Evolutionary conservation across 2,329 filamentous ascomycete species (phyloP), one percentile per base, ranked within the genome.

Genomic region (Fusarium citri): DNA sequence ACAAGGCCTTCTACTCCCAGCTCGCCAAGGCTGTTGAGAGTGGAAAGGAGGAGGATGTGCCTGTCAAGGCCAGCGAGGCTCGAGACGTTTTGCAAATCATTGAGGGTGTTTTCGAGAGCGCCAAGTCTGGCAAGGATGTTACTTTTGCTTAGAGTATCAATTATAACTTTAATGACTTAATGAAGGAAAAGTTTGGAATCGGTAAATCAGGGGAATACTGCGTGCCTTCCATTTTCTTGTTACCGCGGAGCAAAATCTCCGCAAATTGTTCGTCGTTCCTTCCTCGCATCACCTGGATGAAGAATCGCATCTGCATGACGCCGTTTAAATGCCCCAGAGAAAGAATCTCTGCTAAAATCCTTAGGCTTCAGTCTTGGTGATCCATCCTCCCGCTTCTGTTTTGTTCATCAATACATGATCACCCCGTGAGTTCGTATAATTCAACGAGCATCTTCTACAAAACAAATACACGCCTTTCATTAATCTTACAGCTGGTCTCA

Each of bases 1-100:
- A 93, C 78, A 83, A 83, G 23, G 86, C 87, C 72, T 91, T 92
- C 68, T 95, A 94, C 78, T 78, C 83, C 58, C 78, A 82, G 5
- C 82, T 88, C 49, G 86, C 81, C 16, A 80, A 80, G 70, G 83
- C 86, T 1, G 71, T 88, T 8, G 79, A 76, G 58, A 82, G 77
- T 16, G 85, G 86, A 2, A 81, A 80, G 61, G 84, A 85, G 62
- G 82, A 84, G 40, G 81, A 86, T 46, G 78, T 87, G 2, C 87
- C 86, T 1, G 86, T 88, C 18, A 83, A 84, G 59, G 83, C 85
- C 1, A 76, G 76, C n/a, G 81, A 88, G 75, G 85, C 85, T 4
- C 79, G 84, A 8, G 83, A 88, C 71, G 86, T 88, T 41, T 73
- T 89, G 70, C 78, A 79, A 41, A 83, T 88, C 41, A 82, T 89